A percentile compares a stretch with the other conserved stretches of the same genome.
Conservation (phyloP, 2,329 filamentous ascomycete species). For the Helicocarpus griseus region DNA sequence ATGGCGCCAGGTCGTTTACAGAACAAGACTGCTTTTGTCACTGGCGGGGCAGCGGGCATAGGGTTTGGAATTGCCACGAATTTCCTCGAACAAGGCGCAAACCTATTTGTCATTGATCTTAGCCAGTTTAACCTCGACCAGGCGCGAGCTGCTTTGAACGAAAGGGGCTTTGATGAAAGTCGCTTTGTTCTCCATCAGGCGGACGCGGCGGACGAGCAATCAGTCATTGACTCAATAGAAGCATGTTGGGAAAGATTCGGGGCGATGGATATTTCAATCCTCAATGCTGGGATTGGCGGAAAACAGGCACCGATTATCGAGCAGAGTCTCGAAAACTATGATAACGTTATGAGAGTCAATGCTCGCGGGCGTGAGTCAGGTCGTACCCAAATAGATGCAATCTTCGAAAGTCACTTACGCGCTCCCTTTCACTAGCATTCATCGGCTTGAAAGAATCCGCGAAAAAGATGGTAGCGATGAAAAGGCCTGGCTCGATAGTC, state of each 20-base stretch:
- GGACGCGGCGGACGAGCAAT: background rate
- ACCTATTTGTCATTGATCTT: slow-evolving; percentile 14
- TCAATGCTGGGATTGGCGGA: background rate
- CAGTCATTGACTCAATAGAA: background rate
- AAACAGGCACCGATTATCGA: background rate
- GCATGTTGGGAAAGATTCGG: background rate
- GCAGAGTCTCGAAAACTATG: background rate
- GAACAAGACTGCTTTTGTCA: slow-evolving; percentile 13
- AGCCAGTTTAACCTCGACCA: background rate
- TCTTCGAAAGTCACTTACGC: background rate
- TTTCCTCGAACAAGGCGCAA: slow-evolving; percentile 13
- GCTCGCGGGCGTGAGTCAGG: background rate
- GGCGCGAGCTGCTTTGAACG: background rate
- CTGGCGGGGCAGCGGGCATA: slow-evolving; percentile 16
- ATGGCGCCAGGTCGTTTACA: background rate
- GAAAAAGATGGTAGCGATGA: background rate
- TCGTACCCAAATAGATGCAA: background rate
- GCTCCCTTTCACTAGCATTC: background rate
- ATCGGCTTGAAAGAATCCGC: background rate
- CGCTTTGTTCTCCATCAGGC: background rate
- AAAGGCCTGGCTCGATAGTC: background rate
- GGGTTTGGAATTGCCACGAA: slow-evolving; percentile 13
- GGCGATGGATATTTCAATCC: background rate
- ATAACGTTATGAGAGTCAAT: background rate
- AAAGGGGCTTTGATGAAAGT: background rate